Evolutionary conservation across 1,284 basidiomycete species (phyloP), one percentile per base, ranked within the genome.

Genomic region (Rhodofomes roseus): DNA sequence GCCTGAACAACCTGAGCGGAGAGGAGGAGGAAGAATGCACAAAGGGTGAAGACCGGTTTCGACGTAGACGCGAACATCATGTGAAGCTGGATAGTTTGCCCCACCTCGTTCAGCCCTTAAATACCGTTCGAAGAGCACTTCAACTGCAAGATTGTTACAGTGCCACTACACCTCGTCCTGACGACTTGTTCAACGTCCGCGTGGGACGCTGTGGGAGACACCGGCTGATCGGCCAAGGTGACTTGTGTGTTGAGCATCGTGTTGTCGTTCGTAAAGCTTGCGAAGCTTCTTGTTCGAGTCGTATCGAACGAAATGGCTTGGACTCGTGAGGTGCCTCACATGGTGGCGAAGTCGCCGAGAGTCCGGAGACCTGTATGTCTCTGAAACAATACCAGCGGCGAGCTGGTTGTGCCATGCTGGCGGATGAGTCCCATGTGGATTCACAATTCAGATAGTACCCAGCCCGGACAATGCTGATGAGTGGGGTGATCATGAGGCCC

Each of bases 1-100:
- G 69, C 69, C 9, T 16, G 37, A 16, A 39, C 23, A 27, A 18
- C 12, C 9, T 18, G 8, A 48, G 25, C 14, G 12, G 4, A 14
- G 22, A n/a, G 4, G 31, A 5, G n/a, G 22, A 22, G 50, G 20
- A 5, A 18, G n/a, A 37, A 22, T 36, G 16, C 34, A 36, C 31
- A 34, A 4, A 34, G 31, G 31, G 31, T 5, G 31, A 34, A 11
- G 4, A 11, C 11, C 7, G 7, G 18, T 23, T 18, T 48, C 16
- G 46, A 48, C 22, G 3, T 46, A 27, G 25, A 3, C 2, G 25
- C 23, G 8, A 9, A 23, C 46, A 48, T 48, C 6, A 18, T 25
- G 46, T 6, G 12, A 27, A 29, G 46, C 27, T 27, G 9, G 14
- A 29, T 27, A 4, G 46, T 27, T 29, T 16, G 16, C 25, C 12